Evolutionary conservation across 2,329 filamentous ascomycete species (phyloP), one percentile per base, ranked within the genome.

Genomic region (Myriosclerotinia curreyana): DNA sequence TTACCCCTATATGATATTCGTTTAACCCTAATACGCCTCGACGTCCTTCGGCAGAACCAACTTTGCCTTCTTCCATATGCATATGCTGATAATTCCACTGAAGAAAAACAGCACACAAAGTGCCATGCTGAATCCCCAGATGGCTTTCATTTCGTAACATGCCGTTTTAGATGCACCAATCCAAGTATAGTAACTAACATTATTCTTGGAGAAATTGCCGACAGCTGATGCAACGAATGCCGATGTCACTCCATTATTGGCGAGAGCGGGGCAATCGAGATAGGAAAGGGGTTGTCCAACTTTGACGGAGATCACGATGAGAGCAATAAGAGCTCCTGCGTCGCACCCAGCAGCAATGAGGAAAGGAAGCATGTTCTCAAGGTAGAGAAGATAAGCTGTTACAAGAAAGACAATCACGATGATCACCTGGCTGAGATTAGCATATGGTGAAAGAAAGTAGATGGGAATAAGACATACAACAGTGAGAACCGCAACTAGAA

Each of bases 121-220:
- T 5, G 87, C 87, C 76, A 96, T 93, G 75, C 86, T 85, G 66
- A 96, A 77, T 0, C 92, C 92, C 93, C 92, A 96, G 69, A 95
- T 85, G 20, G 89, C 85, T 82, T 96, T 96, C 75, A 92, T 86
- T 79, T 95, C 87, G 72, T 87, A 86, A 79, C 93, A 97, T 63
- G 90, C 89, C 22, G 83, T 76, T 75, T 81, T 81, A 70, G 80
- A 81, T 5, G 80, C 78, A 62, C 80, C 80, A 28, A 81, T 79
- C 76, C 83, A 83, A 52, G 79, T 74, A 60, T 80, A 75, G 71
- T 79, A 81, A 67, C 77, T 77, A 42, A 76, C 70, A 67, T 77
- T 77, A 42, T 76, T 70, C 65, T 78, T 76, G 64, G 76, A 73
- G 68, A 81, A 77, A 72, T 76, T 75, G 67, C 75, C 75, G 25